phyloP scores from a whole-genome alignment of 225 moss, liverwort and hornwort genomes.

The Straminergon stramineum region DNA sequence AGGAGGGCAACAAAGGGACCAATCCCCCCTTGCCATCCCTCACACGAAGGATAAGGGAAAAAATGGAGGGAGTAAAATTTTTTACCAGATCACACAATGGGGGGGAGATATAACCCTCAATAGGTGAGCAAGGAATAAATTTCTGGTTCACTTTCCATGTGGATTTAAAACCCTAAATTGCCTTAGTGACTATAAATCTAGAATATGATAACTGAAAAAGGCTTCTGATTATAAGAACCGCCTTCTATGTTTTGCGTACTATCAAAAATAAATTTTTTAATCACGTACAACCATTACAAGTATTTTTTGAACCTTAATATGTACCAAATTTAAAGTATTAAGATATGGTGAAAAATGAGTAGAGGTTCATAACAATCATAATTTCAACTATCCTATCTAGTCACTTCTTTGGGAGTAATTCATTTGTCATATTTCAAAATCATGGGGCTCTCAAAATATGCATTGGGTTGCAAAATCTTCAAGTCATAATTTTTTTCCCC shows the following conservation, averaged over 20 bases:
- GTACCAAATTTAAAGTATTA: neutral
- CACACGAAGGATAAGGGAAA: too few relatives aligned
- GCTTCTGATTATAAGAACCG: neutral
- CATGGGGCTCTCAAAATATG: too few relatives aligned
- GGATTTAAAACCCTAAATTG: neutral
- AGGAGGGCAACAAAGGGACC: too few relatives aligned
- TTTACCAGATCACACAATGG: neutral
- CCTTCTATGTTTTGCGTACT: neutral
- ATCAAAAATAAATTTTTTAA: neutral
- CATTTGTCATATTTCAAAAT: too few relatives aligned
- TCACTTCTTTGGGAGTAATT: too few relatives aligned
- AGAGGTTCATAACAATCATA: neutral
- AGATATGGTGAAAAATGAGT: neutral
- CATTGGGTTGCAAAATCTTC: neutral
- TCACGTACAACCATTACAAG: neutral
- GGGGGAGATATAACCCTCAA: too few relatives aligned
- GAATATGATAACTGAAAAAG: neutral
- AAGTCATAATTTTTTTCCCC: too few relatives aligned
- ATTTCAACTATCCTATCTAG: neutral
- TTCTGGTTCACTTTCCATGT: too few relatives aligned
- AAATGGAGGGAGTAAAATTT: neutral
- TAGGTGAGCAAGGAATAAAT: neutral
- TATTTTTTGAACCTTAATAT: neutral
- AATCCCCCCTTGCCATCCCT: too few relatives aligned
- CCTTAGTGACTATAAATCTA: neutral